Evolutionary conservation across 768 basidiomycete species (phyloP).

Genomic region (Mycena rebaudengoi): DNA sequence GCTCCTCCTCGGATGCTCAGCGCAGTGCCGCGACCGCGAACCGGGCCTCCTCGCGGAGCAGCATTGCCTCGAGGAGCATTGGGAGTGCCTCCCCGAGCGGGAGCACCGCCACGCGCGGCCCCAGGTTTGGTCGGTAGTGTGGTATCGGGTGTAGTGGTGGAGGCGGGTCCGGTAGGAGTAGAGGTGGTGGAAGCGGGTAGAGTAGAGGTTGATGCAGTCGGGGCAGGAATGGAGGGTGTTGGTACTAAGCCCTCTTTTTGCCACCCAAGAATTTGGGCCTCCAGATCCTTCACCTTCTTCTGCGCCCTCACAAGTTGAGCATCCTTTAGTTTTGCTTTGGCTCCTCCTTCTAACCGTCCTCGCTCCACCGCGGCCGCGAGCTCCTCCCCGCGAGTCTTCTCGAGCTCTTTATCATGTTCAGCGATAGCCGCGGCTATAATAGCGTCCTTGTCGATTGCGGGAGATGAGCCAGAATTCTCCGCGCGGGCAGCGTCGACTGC

Average conservation of each 20-base stretch:
- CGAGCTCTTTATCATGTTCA: conserved; percentile 56
- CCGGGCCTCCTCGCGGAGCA: conserved; percentile 16
- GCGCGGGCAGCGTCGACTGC: conserved; percentile 58
- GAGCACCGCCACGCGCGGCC: conserved; percentile 11
- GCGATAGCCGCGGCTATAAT: conserved; percentile 59
- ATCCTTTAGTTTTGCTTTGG: conserved; percentile 77
- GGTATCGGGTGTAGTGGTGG: conserved; percentile 1
- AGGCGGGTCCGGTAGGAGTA: conserved; percentile 6
- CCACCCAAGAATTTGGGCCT: conserved; percentile 68
- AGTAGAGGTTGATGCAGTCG: conserved; percentile 36
- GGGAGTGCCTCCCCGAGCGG: conserved; percentile 31
- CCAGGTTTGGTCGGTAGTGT: conserved; percentile 30
- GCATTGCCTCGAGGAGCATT: conserved; percentile 32
- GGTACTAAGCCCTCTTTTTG: conserved; percentile 59
- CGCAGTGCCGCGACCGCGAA: conserved; percentile 39
- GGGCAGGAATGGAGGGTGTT: conserved; percentile 33
- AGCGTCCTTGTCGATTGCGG: conserved; percentile 50
- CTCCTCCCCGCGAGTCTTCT: conserved; percentile 60
- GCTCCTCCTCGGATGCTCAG: conserved; percentile 43
- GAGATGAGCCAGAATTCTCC: conserved; percentile 34
- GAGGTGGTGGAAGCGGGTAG: conserved; percentile 21
- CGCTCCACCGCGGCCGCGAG: conserved; percentile 72
- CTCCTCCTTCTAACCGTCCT: conserved; percentile 68
- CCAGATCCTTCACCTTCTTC: conserved; percentile 71
- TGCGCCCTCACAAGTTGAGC: conserved; percentile 69